Evolutionary conservation across 2,329 filamentous ascomycete species (phyloP).

Genomic region (Pleoardoris graminearum): DNA sequence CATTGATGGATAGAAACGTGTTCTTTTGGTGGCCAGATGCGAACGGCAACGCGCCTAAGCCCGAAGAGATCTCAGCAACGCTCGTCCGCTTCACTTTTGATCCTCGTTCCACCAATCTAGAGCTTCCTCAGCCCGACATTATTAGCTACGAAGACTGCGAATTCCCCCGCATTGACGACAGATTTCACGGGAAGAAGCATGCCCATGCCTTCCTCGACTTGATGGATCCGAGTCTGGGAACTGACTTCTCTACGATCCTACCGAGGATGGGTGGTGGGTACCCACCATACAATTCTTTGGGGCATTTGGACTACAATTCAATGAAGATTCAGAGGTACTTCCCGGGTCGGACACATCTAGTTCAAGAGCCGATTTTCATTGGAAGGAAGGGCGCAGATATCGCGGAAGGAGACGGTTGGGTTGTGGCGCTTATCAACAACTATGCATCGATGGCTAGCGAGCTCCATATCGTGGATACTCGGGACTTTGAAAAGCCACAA

Average conservation of each 20-base stretch:
- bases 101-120: conserved; percentile 23
- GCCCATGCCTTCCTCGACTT: conserved; percentile 46
- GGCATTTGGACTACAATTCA: conserved; percentile 46
- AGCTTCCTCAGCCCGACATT: conserved; percentile 27
- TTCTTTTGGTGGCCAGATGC: conserved; percentile 51
- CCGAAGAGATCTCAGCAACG: conserved; percentile 17
- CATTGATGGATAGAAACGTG: conserved; percentile 45
- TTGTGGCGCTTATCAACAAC: conserved; percentile 46
- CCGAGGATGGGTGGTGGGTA: conserved; percentile 34
- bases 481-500: conserved; percentile 34
- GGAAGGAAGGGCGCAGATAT: conserved; percentile 36
- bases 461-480: conserved; percentile 41
- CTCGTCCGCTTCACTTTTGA: conserved; percentile 42
- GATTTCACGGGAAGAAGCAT: conserved; percentile 39
- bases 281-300: conserved; percentile 53
- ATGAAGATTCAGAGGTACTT: conserved; percentile 50
- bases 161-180: conserved; percentile 49
- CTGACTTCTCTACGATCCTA: too few relatives aligned
- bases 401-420: conserved; percentile 54
- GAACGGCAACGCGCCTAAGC: conserved; percentile 40
- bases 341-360: conserved; percentile 46
- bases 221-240: conserved; percentile 51
- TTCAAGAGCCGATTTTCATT: conserved; percentile 58
- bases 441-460: conserved; percentile 23
- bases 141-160: conserved; percentile 41